phyloP scores from a whole-genome alignment of 2,329 filamentous ascomycete genomes.

The Botrytis fragariae region DNA sequence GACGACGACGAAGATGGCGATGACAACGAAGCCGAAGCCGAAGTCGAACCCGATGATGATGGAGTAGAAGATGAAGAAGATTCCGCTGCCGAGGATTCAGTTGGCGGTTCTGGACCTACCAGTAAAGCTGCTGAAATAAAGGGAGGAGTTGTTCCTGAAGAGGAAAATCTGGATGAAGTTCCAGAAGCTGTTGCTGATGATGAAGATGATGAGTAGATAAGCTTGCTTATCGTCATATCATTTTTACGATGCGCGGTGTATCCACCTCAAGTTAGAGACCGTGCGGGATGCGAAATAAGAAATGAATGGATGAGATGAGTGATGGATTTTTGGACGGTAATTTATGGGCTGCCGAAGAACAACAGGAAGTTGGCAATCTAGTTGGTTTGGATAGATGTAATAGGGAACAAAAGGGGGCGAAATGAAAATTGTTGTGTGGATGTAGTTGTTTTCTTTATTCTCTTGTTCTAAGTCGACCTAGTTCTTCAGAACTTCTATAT shows the following conservation, averaged over 20 bases:
- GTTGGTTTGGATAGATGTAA: slow-evolving; percentile 3
- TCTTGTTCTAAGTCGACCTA: background rate
- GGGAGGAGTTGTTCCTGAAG: slow-evolving; percentile 12
- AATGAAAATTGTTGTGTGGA: background rate
- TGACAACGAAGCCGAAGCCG: slow-evolving; percentile 1
- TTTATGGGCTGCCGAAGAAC: background rate
- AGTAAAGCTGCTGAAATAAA: slow-evolving; percentile 22
- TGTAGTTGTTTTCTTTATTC: background rate
- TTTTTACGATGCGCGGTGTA: background rate
- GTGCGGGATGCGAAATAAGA: slow-evolving; percentile 8
- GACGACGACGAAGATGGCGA: slow-evolving; percentile 7
- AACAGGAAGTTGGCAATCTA: slow-evolving; percentile 1
- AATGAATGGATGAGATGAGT: slow-evolving; percentile 5
- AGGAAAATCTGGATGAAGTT: slow-evolving; percentile 24
- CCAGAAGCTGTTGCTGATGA: slow-evolving; percentile 20
- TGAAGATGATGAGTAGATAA: slow-evolving; percentile 25
- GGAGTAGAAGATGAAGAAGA: slow-evolving; percentile 23
- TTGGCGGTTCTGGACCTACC: slow-evolving; percentile 21
- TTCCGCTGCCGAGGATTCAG: slow-evolving; percentile 20
- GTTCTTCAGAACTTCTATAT: background rate
- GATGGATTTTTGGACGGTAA: background rate
- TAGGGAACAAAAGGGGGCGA: background rate
- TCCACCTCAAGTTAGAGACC: background rate
- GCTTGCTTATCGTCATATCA: background rate
- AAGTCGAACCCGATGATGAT: background rate